Base-by-base conservation (phyloP, 257 asterid genomes). In the Coffea eugenioides region DNA sequence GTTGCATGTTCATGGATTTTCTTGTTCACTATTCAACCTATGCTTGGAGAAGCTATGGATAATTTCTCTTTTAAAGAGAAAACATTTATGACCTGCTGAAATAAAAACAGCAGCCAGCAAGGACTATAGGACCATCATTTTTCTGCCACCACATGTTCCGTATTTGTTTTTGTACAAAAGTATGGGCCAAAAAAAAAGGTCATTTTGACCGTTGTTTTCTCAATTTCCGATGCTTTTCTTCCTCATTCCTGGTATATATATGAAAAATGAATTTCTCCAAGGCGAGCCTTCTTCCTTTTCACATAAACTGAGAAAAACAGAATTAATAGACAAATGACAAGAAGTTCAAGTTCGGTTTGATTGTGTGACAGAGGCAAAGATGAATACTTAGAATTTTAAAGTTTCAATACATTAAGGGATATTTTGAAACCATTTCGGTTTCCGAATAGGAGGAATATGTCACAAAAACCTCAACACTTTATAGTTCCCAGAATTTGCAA, bases 1-100 rank as follows among this genome's bases (percentile, higher is more conserved):
- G 52, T 71, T 25, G 56, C 65, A 52, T 65, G 75, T 72, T 34
- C 43, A 75, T 82, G 34, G 85, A 15, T 25, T 77, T 82, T 62
- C 15, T 34, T 48, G 23, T n/a, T 45, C 0, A 70, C 56, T 7
- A 43, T 43, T 6, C 49, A 68, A 15, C 69, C 13, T 27, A 59
- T 6, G 34, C 31, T 59, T 59, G 66, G 5, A 9, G 39, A 62
- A 62, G n/a, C 16, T 64, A 0, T 64, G 41, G 39, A 64, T 25
- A 15, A 11, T 64, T 61, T 10, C 34, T n/a, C 5, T n/a, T 62
- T 62, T 62, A 7, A 61, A 61, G 8, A 61, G 18, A 14, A 43
- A 16, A 34, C 39, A 39, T 39, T 39, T 39, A 75, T 13, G 70
- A 61, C 25, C 6, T 36, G 25, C 39, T 68, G 49, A 68, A 14